Evolutionary conservation across 1,284 basidiomycete species (phyloP).

Genomic region (Hortiboletus rubellus): DNA sequence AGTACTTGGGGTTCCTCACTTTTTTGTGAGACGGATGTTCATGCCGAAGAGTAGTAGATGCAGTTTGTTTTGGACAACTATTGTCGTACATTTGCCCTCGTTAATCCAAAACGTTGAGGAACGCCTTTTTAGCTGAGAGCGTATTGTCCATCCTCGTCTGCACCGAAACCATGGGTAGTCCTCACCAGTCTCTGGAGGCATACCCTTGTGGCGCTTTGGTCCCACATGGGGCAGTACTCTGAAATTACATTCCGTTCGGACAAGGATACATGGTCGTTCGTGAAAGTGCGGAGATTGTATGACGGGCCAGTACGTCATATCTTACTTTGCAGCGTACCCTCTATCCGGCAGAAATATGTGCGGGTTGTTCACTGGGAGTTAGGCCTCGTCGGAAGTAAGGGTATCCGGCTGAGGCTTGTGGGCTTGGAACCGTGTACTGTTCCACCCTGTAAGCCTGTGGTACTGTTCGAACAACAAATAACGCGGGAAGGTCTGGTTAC

Average conservation of each 20-base stretch:
- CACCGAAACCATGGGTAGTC: background rate
- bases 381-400: background rate
- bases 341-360: background rate
- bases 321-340: background rate
- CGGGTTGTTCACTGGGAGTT: background rate
- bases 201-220: background rate
- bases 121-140: background rate
- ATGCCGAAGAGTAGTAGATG: conserved; percentile 27
- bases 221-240: background rate
- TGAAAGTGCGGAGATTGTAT: background rate
- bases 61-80: conserved; percentile 18
- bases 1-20: conserved; percentile 2
- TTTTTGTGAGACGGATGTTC: conserved; percentile 1
- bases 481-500: background rate
- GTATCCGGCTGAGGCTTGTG: background rate
- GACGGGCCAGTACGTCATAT: background rate
- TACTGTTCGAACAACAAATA: background rate
- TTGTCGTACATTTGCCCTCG: conserved; percentile 20
- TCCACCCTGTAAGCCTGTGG: background rate
- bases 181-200: background rate
- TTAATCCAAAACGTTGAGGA: conserved; percentile 22
- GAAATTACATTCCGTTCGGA: background rate
- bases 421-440: background rate
- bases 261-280: background rate
- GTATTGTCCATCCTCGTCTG: background rate